Evolutionary conservation across 805 yeast genomes (phyloP).

Genomic region (Candida chilensis): DNA sequence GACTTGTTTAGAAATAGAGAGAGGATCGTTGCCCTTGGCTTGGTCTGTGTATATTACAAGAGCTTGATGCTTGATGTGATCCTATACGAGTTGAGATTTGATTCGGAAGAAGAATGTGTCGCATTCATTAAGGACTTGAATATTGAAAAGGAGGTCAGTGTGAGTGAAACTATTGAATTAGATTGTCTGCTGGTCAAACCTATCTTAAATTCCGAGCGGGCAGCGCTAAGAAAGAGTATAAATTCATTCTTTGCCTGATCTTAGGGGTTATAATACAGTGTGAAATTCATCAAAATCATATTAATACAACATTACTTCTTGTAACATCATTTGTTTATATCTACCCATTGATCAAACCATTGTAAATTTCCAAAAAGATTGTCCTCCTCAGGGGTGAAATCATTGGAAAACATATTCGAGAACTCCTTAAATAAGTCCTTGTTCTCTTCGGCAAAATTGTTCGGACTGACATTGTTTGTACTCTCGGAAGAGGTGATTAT

Average conservation of each 20-base stretch:
- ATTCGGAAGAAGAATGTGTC: not conserved
- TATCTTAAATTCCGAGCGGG: no score
- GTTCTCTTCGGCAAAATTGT: slow-evolving; percentile 1
- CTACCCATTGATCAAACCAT: slow-evolving; percentile 50
- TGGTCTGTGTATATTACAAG: not conserved
- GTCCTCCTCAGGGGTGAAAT: slow-evolving; percentile 11
- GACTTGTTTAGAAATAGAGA: not conserved
- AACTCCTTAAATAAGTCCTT: slow-evolving; percentile 4
- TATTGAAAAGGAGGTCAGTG: no score
- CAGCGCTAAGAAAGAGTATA: no score
- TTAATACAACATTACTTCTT: no score
- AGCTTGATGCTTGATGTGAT: not conserved
- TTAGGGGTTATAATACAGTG: no score
- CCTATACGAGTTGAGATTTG: not conserved
- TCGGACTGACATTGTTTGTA: no score
- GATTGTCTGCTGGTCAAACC: no score
- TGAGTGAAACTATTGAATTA: no score
- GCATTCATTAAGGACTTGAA: not conserved
- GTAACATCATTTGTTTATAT: no score
- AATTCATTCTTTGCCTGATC: no score
- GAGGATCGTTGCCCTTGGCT: not conserved
- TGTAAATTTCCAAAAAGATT: slow-evolving; percentile 31
- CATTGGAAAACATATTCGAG: slow-evolving; percentile 2
- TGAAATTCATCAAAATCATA: no score
- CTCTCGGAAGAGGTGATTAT: no score